Evolutionary conservation across 2,329 filamentous ascomycete genomes (phyloP).

Genomic region (Monosporascus sp.): DNA sequence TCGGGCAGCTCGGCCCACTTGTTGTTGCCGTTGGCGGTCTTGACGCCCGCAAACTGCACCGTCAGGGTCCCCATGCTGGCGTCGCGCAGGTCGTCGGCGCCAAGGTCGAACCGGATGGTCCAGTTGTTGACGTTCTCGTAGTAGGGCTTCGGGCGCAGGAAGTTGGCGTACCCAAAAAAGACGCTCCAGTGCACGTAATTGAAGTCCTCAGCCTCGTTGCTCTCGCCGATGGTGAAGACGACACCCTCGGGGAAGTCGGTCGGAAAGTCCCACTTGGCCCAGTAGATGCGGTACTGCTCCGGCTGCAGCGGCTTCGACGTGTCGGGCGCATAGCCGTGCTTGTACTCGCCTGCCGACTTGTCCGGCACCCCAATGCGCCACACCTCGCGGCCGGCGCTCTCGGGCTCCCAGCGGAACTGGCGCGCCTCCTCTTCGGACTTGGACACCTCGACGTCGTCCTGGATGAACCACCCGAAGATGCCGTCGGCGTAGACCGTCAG

Average conservation of each 20-base stretch:
- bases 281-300: conserved; percentile 55
- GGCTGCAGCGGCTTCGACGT: conserved; percentile 44
- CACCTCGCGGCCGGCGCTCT: conserved; percentile 51
- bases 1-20: conserved; percentile 50
- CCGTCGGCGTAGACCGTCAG: conserved; percentile 59
- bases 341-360: conserved; percentile 54
- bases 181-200: conserved; percentile 63
- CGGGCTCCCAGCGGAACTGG: conserved; percentile 43
- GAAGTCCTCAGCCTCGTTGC: conserved; percentile 42
- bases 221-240: conserved; percentile 49
- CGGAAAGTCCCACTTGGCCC: conserved; percentile 53
- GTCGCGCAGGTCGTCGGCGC: conserved; percentile 33
- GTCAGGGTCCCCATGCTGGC: conserved; percentile 51
- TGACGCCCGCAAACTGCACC: conserved; percentile 56
- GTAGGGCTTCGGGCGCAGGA: conserved; percentile 35
- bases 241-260: conserved; percentile 55
- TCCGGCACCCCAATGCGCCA: conserved; percentile 59
- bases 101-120: conserved; percentile 49
- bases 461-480: conserved; percentile 54
- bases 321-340: conserved; percentile 49
- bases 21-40: conserved; percentile 53
- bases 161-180: conserved; percentile 51
- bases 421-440: conserved; percentile 31
- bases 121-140: conserved; percentile 50
- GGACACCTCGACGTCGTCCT: conserved; percentile 43